Conservation (phyloP, 306 rosid species). For the Vicia villosa region DNA sequence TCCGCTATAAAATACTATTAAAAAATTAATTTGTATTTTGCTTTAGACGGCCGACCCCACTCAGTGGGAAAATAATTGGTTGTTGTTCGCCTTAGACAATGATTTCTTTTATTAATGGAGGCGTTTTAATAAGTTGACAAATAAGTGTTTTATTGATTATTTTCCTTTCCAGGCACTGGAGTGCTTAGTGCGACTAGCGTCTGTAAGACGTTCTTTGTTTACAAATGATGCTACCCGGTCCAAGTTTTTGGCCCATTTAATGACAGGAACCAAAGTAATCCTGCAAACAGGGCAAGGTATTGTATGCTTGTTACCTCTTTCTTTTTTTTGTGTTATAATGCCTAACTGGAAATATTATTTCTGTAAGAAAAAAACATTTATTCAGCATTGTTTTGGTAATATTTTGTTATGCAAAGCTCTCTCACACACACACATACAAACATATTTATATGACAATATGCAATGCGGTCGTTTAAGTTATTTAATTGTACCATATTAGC, state of each 20-base stretch:
- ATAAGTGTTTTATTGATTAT: conserved; percentile 25
- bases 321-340: conserved; percentile 38
- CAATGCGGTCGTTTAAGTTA: not conserved
- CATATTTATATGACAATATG: not conserved
- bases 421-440: not conserved
- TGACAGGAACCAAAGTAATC: conserved; percentile 99
- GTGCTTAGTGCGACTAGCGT: conserved; percentile 99
- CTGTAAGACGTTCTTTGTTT: conserved; percentile 98
- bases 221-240: conserved; percentile 97
- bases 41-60: not conserved
- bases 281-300: conserved; percentile 98
- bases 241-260: conserved; percentile 94
- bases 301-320: conserved; percentile 47
- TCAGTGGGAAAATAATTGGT: not conserved
- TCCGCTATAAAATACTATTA: not conserved
- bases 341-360: conserved; percentile 31
- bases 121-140: conserved; percentile 11
- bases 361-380: not conserved
- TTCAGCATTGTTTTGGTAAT: conserved; percentile 10
- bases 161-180: conserved; percentile 91
- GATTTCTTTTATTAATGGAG: conserved; percentile 16
- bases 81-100: conserved; percentile 6
- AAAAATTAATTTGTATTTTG: conserved; percentile 15
- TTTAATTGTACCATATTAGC: not conserved
- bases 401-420: conserved; percentile 24